Evolutionary conservation across 2,329 filamentous ascomycete species (phyloP).

Genomic region (Pestalotiopsis sp.): DNA sequence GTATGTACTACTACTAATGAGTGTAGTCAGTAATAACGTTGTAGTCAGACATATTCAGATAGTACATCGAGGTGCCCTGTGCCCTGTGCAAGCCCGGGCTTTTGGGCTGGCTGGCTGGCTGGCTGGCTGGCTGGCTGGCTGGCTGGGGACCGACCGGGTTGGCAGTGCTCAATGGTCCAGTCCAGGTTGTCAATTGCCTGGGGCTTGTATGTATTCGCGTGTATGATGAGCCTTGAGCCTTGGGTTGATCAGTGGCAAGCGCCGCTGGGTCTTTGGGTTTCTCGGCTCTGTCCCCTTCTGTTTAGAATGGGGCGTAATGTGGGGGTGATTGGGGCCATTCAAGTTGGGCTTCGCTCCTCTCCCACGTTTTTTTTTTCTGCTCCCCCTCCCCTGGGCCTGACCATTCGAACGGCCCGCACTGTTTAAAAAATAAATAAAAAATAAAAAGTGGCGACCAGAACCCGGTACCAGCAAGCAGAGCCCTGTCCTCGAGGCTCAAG

Average conservation of each 20-base stretch:
- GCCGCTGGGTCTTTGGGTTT: neutral
- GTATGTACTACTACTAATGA: too few relatives aligned
- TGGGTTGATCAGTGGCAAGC: neutral
- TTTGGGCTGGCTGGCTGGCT: neutral
- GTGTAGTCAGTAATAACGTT: too few relatives aligned
- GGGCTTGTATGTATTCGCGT: neutral
- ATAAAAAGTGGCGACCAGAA: neutral
- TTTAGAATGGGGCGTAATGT: neutral
- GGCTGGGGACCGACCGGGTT: neutral
- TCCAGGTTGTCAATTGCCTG: too few relatives aligned
- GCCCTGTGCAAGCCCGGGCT: too few relatives aligned
- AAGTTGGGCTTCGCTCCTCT: neutral
- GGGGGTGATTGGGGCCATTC: neutral
- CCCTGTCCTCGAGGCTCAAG: too few relatives aligned
- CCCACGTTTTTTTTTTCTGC: neutral
- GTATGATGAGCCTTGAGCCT: neutral
- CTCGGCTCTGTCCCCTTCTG: neutral
- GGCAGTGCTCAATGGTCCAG: too few relatives aligned
- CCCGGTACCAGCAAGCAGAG: too few relatives aligned
- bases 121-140: neutral
- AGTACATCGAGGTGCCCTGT: too few relatives aligned
- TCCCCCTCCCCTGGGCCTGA: neutral
- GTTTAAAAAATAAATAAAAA: neutral
- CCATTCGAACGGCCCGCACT: neutral
- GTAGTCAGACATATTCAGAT: too few relatives aligned